Evolutionary conservation across 257 asterid species (phyloP).

Genomic region (Euphrasia confusa): DNA sequence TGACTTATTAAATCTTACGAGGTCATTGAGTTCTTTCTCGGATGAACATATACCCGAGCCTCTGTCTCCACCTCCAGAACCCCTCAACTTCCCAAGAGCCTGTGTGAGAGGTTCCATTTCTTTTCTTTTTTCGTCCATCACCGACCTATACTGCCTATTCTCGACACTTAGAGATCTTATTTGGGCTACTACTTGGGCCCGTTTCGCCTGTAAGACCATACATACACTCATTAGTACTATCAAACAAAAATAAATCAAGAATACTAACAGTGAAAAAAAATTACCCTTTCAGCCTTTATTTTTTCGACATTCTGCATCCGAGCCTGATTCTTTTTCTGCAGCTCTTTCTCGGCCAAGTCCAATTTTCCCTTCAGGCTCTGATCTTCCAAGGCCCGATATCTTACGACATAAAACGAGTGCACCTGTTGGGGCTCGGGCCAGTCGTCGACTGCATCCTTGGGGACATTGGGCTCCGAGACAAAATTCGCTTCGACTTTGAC

Average conservation of each 20-base stretch:
- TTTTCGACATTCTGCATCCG: slow-evolving; percentile 61
- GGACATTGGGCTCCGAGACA: slow-evolving; percentile 41
- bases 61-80: slow-evolving; percentile 47
- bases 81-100: slow-evolving; percentile 67
- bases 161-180: slow-evolving; percentile 54
- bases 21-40: slow-evolving; percentile 63
- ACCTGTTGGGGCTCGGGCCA: slow-evolving; percentile 82
- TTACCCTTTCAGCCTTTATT: slow-evolving; percentile 60
- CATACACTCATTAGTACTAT: not conserved
- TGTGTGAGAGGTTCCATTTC: slow-evolving; percentile 80
- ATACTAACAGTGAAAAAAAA: slow-evolving; percentile 13
- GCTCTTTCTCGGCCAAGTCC: slow-evolving; percentile 69
- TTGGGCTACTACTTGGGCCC: slow-evolving; percentile 47
- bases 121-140: slow-evolving; percentile 68
- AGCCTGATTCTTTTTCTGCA: slow-evolving; percentile 59
- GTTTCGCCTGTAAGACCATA: slow-evolving; percentile 52
- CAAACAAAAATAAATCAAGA: not conserved
- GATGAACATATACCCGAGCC: slow-evolving; percentile 61
- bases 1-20: slow-evolving; percentile 35
- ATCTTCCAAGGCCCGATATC: slow-evolving; percentile 63
- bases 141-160: slow-evolving; percentile 55
- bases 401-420: slow-evolving; percentile 52
- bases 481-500: slow-evolving; percentile 25
- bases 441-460: slow-evolving; percentile 76
- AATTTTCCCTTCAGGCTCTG: slow-evolving; percentile 55